Evolutionary conservation across 192 early-diverging fungal species (phyloP).

Genomic region (Diversispora eburnea): DNA sequence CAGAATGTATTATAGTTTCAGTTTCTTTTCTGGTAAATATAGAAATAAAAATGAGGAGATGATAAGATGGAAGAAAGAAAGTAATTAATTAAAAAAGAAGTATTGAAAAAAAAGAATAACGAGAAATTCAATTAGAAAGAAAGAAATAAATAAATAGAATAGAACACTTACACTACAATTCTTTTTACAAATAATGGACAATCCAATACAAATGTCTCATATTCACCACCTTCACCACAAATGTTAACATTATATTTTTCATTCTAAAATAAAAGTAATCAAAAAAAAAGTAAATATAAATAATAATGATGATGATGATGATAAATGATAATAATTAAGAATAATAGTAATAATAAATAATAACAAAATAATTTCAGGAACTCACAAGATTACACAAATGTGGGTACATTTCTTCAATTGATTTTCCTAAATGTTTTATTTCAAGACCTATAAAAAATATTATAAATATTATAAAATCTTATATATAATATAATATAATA

Average conservation of each 20-base stretch:
- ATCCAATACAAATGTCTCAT: conserved; percentile 90
- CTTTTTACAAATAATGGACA: conserved; percentile 86
- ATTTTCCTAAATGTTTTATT: conserved; percentile 68
- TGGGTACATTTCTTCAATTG: conserved; percentile 75
- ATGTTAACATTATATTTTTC: conserved; percentile 79
- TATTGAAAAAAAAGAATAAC: neutral
- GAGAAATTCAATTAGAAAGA: neutral
- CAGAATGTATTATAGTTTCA: conserved; percentile 71
- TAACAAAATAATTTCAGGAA: neutral
- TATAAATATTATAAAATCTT: conserved; percentile 3
- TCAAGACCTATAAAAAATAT: conserved; percentile 56
- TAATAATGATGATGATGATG: neutral
- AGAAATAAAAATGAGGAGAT: too few species aligned
- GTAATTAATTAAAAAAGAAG: neutral
- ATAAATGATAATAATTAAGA: neutral
- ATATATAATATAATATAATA: neutral
- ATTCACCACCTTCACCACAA: conserved; percentile 98
- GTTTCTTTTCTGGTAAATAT: conserved; percentile 74
- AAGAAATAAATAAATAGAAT: neutral
- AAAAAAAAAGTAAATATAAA: neutral
- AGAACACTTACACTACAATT: conserved; percentile 69
- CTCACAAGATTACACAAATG: conserved; percentile 65
- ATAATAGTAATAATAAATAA: neutral
- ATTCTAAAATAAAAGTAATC: conserved; percentile 34
- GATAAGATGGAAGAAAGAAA: neutral